phyloP scores from a whole-genome alignment of 441 rosid species.

The Adansonia madagascariensis region DNA sequence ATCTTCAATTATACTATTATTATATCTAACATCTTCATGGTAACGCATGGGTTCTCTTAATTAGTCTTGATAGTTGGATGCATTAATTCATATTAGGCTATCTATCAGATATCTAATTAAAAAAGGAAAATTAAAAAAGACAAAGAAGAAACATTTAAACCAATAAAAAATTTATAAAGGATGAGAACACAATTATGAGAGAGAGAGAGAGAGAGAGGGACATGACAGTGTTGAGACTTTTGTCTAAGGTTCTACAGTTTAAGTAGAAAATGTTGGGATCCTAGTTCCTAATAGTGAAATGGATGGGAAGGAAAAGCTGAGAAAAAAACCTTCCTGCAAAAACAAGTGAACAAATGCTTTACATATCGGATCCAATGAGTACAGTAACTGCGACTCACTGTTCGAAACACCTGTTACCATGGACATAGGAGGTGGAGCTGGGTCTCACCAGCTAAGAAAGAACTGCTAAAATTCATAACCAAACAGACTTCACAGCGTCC shows the following conservation, averaged over 20 bases:
- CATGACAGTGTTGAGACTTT: conserved; percentile 27
- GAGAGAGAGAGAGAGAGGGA: conserved; percentile 26
- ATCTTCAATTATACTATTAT: background rate
- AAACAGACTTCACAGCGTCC: background rate
- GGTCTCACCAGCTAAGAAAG: background rate
- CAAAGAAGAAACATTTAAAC: background rate
- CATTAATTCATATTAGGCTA: background rate
- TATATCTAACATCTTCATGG: background rate
- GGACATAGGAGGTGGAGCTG: conserved; percentile 18
- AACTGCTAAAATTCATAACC: background rate
- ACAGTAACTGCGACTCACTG: conserved; percentile 31
- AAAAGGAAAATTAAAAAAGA: background rate
- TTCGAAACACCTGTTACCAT: conserved; percentile 18
- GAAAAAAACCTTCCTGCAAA: conserved; percentile 30
- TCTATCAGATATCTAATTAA: background rate
- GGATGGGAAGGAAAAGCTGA: conserved; percentile 34
- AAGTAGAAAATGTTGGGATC: conserved; percentile 25
- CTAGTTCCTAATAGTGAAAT: conserved; percentile 27
- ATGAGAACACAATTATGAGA: conserved; percentile 26
- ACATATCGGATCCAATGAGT: conserved; percentile 39
- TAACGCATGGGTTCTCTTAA: background rate
- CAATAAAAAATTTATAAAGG: conserved; percentile 2
- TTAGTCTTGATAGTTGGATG: background rate
- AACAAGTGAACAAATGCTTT: conserved; percentile 25
- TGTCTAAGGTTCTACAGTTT: conserved; percentile 31